These are phyloP conservation scores for Brassica balearica DNA, from an alignment of 441 rosid species.

Conservation along the genomic window DNA sequence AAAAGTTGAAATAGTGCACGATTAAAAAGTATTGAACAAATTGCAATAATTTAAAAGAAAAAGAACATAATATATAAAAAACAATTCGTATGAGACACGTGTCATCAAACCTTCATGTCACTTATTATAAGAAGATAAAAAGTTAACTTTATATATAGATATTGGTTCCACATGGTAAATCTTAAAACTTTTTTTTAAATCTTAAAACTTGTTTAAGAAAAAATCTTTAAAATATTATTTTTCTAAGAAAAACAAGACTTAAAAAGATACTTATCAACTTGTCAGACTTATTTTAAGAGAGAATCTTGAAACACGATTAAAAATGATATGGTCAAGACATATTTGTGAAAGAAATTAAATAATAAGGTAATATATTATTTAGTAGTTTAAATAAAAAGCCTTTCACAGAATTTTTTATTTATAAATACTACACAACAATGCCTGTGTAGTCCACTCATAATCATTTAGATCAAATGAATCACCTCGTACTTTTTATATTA, in stretches of 20 bases:
- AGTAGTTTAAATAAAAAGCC: background rate
- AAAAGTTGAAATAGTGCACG: no score
- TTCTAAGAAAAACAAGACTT: background rate
- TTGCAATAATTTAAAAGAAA: no score
- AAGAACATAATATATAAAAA: no score
- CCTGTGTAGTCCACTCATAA: background rate
- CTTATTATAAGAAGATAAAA: no score
- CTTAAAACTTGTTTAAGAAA: background rate
- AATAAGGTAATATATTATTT: background rate
- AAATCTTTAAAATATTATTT: background rate
- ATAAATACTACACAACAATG: background rate
- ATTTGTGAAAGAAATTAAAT: background rate
- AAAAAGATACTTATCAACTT: background rate
- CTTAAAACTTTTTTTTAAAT: background rate
- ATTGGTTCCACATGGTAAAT: background rate
- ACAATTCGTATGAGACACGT: no score
- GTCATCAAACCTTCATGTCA: no score
- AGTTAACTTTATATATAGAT: no score
- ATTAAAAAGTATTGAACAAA: no score
- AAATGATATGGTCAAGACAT: background rate
- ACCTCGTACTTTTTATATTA: background rate
- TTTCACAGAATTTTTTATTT: background rate
- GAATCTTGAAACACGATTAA: background rate
- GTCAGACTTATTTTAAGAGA: background rate
- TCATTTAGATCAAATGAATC: background rate